phyloP scores from a whole-genome alignment of 495 filamentous ascomycete genomes.

The Neurospora sp. region DNA sequence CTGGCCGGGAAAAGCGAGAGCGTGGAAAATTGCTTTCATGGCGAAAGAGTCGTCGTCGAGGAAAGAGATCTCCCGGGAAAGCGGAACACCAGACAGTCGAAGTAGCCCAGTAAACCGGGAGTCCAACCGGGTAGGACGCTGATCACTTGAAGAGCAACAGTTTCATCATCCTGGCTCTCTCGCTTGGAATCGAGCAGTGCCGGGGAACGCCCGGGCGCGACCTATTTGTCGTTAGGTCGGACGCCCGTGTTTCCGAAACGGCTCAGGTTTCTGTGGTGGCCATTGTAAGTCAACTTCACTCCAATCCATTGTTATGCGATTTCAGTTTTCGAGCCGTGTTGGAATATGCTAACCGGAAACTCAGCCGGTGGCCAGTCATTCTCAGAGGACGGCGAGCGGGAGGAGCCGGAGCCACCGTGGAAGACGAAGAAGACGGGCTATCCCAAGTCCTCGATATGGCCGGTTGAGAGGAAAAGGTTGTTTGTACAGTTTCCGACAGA shows the following conservation, averaged over 20 bases:
- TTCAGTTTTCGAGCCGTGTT: too few relatives aligned
- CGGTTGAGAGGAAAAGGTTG: too few relatives aligned
- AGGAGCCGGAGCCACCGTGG: constrained; percentile 81
- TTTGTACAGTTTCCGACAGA: constrained; percentile 32
- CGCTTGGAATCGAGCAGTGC: constrained; percentile 20
- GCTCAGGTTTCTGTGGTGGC: too few relatives aligned
- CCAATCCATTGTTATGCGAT: too few relatives aligned
- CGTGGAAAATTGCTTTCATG: not conserved
- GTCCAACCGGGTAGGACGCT: constrained; percentile 48
- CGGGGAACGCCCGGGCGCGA: not conserved
- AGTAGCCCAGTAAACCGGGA: constrained; percentile 56
- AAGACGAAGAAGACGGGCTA: constrained; percentile 92
- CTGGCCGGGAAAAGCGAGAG: not conserved
- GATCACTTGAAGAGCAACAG: constrained; percentile 5
- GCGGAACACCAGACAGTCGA: constrained; percentile 27
- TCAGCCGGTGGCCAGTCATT: not conserved
- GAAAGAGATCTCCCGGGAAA: too few relatives aligned
- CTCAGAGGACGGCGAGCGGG: not conserved
- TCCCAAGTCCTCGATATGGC: too few relatives aligned
- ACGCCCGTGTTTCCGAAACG: not conserved
- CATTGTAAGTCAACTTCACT: too few relatives aligned
- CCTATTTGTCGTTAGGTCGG: not conserved
- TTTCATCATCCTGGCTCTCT: constrained; percentile 8
- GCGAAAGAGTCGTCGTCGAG: not conserved
- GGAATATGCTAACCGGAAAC: too few relatives aligned